Conservation (phyloP, 257 asterid species). For the Ilex asprella region DNA sequence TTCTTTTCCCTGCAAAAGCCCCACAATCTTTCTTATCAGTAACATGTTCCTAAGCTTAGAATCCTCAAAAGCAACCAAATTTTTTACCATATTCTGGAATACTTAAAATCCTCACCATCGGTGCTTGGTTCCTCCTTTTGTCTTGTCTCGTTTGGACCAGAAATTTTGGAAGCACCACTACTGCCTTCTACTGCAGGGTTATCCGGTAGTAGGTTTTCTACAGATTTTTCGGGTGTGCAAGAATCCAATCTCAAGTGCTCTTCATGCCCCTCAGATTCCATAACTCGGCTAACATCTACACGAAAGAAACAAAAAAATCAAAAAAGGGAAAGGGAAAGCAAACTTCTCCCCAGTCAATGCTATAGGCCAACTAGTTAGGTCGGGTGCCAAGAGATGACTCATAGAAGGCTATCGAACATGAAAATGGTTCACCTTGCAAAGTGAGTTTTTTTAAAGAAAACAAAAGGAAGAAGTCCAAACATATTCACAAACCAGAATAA, state of each 20-base stretch:
- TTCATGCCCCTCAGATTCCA: constrained; percentile 39
- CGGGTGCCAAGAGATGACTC: constrained; percentile 12
- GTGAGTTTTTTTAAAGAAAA: too few species aligned
- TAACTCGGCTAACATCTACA: constrained; percentile 36
- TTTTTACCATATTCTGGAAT: constrained; percentile 11
- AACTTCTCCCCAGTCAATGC: constrained; percentile 20
- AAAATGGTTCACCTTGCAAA: constrained; percentile 1
- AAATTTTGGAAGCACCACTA: constrained; percentile 24
- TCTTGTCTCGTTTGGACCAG: constrained; percentile 18
- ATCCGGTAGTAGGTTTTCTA: constrained; percentile 22
- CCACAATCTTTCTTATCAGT: constrained; percentile 22
- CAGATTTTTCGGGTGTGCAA: constrained; percentile 23
- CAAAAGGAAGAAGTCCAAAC: too few species aligned
- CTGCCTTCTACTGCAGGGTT: constrained; percentile 10
- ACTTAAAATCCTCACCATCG: constrained; percentile 40
- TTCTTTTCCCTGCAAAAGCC: constrained; percentile 57
- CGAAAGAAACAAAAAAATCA: constrained; percentile 17
- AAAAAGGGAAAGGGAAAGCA: constrained; percentile 13
- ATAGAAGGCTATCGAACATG: constrained; percentile 7
- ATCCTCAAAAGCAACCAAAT: constrained; percentile 12
- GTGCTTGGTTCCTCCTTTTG: constrained; percentile 25
- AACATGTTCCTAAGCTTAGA: not conserved
- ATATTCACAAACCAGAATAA: too few species aligned
- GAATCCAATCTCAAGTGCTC: constrained; percentile 27
- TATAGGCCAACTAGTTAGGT: constrained; percentile 14